These are phyloP conservation scores for Trichosporon ovoides DNA, from an alignment of 1,284 basidiomycete genomes.

Conservation along the genomic window DNA sequence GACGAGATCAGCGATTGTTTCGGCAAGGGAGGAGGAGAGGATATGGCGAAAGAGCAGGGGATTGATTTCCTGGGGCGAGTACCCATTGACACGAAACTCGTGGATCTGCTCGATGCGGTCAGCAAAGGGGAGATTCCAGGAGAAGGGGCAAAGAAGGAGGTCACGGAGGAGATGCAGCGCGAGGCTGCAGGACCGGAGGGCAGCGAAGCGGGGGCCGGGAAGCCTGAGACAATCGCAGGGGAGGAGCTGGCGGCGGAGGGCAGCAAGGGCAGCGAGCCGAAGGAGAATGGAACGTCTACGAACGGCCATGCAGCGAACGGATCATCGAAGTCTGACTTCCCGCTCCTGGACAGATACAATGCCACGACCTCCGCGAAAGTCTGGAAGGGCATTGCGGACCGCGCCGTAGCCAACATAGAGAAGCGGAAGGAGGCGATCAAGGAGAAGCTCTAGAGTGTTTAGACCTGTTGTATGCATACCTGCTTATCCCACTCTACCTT, in stretches of 20 bases:
- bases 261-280: too few species aligned
- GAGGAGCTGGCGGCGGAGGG: neutral
- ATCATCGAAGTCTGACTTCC: constrained; percentile 27
- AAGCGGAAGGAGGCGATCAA: constrained; percentile 17
- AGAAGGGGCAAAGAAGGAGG: constrained; percentile 8
- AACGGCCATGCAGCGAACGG: neutral
- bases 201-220: neutral
- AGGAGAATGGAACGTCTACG: neutral
- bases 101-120: constrained; percentile 74
- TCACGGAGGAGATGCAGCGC: neutral
- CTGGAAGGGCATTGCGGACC: constrained; percentile 42
- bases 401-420: constrained; percentile 30
- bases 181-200: neutral
- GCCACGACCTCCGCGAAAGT: constrained; percentile 47
- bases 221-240: too few species aligned
- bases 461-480: constrained; percentile 8
- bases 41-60: constrained; percentile 70
- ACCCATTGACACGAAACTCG: constrained; percentile 90
- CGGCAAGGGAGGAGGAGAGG: constrained; percentile 86
- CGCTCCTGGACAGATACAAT: constrained; percentile 47
- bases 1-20: constrained; percentile 92
- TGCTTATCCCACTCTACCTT: too few species aligned
- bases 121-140: constrained; percentile 46
- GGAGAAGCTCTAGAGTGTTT: neutral
- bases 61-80: constrained; percentile 80